phyloP scores from a whole-genome alignment of 2,329 filamentous ascomycete genomes.

The Volutella citrinella region DNA sequence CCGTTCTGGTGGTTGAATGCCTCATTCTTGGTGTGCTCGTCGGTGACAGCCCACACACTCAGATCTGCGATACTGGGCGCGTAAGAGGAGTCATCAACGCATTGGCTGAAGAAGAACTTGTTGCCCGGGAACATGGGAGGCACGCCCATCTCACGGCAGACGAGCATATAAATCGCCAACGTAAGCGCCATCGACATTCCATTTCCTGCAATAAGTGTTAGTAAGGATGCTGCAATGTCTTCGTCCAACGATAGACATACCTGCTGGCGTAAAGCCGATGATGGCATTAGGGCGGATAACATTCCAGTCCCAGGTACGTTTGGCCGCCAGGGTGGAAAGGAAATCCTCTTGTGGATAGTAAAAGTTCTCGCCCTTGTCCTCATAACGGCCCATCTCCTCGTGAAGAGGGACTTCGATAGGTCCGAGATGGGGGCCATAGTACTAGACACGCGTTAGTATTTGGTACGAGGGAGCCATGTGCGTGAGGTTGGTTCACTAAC shows the following conservation, averaged over 20 bases:
- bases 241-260: constrained; percentile 4
- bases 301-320: constrained; percentile 15
- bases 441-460: constrained; percentile 1
- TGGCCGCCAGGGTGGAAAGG: constrained; percentile 10
- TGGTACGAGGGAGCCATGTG: no score
- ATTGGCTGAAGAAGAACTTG: constrained; percentile 14
- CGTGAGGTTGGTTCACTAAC: no score
- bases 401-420: constrained; percentile 15
- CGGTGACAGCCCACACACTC: neutral
- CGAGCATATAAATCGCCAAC: constrained; percentile 14
- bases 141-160: constrained; percentile 11
- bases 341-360: constrained; percentile 17
- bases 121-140: constrained; percentile 13
- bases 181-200: constrained; percentile 17
- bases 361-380: constrained; percentile 17
- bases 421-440: constrained; percentile 16
- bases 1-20: constrained; percentile 1
- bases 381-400: constrained; percentile 13
- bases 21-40: neutral
- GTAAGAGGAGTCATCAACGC: constrained; percentile 13
- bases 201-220: constrained; percentile 5
- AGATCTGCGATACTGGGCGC: constrained; percentile 7
- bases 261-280: constrained; percentile 15
- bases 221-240: no score
- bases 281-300: constrained; percentile 16